Base-by-base conservation (phyloP, 345 rosid species). In the Salix arbutifolia region DNA sequence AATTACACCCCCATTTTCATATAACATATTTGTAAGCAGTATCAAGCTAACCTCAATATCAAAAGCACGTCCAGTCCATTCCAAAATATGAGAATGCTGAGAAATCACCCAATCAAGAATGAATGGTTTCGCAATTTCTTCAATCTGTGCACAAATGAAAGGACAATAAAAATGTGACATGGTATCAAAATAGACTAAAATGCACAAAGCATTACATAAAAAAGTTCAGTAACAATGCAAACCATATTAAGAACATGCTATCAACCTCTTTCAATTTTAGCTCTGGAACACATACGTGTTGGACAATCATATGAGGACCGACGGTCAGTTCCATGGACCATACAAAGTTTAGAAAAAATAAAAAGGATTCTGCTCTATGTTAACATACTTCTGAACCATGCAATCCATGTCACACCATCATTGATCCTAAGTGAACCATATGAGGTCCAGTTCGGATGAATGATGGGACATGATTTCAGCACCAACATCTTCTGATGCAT, bases 31-130 rank as follows among this genome's bases (percentile, higher is more conserved):
- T 67, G 61, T 64, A 61, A 64, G 13, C 30, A 79, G 18, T 75
- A 71, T 69, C 19, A 60, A 76, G 76, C 83, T 78, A 79, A 93
- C 98, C 97, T 95, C 99, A 85, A 93, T 89, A 81, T 95, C 97
- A 81, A 91, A 87, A 68, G 94, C 96, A 74, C 99, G 90, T 71
- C 90, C 89, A 71, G 92, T 90, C 99, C 99, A 95, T 79, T 93
- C 97, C 90, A 93, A 81, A 66, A 93, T 91, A 84, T 87, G 97
- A 79, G 86, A 82, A 83, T 95, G 97, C 86, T 91, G 97, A 74
- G 94, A 88, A 77, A 95, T 95, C 76, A 90, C 89, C 99, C 99
- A 95, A 86, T 95, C 97, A 83, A 93, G 90, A 90, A 95, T 90
- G 64, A 93, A 82, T 31, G 97, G 94, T 72, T 83, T 85, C 25